Evolutionary conservation across 768 basidiomycete species (phyloP).

Genomic region (Paxillus involutus): DNA sequence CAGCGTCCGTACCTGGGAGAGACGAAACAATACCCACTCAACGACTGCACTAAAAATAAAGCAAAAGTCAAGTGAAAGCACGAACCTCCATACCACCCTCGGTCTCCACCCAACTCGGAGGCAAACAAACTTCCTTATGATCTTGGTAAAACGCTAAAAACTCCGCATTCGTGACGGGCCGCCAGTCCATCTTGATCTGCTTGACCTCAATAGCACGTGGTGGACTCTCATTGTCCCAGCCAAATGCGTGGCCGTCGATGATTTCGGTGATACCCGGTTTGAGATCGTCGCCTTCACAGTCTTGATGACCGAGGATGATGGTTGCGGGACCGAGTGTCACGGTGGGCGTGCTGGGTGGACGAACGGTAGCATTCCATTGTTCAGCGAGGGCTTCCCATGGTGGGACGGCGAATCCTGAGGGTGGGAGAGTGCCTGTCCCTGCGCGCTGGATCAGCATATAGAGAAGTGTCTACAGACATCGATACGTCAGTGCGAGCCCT

Average conservation of each 20-base stretch:
- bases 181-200: constrained; percentile 65
- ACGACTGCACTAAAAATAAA: not conserved
- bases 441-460: constrained; percentile 89
- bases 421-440: constrained; percentile 67
- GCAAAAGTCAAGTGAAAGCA: not conserved
- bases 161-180: constrained; percentile 81
- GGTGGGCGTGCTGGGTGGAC: constrained; percentile 37
- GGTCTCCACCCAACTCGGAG: constrained; percentile 70
- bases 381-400: constrained; percentile 61
- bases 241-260: constrained; percentile 56
- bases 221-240: constrained; percentile 93
- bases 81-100: constrained; percentile 48
- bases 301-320: constrained; percentile 75
- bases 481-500: not conserved
- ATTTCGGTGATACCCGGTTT: constrained; percentile 20
- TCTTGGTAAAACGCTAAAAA: constrained; percentile 60
- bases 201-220: constrained; percentile 50
- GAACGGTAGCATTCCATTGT: constrained; percentile 51
- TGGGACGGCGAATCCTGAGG: constrained; percentile 68
- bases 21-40: not conserved
- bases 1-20: constrained; percentile 63
- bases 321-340: constrained; percentile 52
- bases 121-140: constrained; percentile 36
- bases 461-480: constrained; percentile 62
- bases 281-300: constrained; percentile 71